phyloP scores from a whole-genome alignment of 2,329 filamentous ascomycete genomes.

The Cladophialophora exuberans region DNA sequence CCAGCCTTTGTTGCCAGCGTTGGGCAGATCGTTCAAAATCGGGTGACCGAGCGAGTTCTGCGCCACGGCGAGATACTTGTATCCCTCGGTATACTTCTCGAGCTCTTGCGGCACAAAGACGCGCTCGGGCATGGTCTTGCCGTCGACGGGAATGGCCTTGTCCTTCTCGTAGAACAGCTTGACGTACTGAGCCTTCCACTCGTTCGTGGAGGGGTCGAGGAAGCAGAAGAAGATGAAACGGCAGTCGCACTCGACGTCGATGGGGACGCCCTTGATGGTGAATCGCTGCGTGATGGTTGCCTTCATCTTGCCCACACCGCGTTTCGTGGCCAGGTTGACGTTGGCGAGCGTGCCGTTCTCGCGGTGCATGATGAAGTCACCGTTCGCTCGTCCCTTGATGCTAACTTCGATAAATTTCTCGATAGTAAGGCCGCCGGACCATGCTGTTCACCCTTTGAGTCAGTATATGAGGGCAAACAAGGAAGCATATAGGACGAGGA shows the following conservation, averaged over 20 bases:
- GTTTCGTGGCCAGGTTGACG: constrained; percentile 42
- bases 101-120: constrained; percentile 45
- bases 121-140: constrained; percentile 40
- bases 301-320: constrained; percentile 59
- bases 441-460: constrained; percentile 43
- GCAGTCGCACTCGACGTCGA: constrained; percentile 57
- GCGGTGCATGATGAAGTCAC: constrained; percentile 62
- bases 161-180: constrained; percentile 59
- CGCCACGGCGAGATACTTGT: constrained; percentile 52
- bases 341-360: constrained; percentile 55
- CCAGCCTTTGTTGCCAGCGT: constrained; percentile 40
- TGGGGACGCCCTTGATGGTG: constrained; percentile 41
- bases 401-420: constrained; percentile 56
- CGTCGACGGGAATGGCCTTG: constrained; percentile 53
- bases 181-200: constrained; percentile 52
- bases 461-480: background rate
- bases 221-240: constrained; percentile 52
- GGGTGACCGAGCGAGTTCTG: constrained; percentile 50
- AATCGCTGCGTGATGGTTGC: constrained; percentile 59
- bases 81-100: constrained; percentile 48
- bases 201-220: constrained; percentile 35
- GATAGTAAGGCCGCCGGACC: constrained; percentile 48
- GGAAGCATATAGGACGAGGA: background rate
- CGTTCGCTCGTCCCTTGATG: constrained; percentile 53
- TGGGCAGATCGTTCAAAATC: constrained; percentile 48